These are phyloP conservation scores for Diutina mesorugosa DNA, from an alignment of 1,139 yeast species.

Conservation along the genomic window DNA sequence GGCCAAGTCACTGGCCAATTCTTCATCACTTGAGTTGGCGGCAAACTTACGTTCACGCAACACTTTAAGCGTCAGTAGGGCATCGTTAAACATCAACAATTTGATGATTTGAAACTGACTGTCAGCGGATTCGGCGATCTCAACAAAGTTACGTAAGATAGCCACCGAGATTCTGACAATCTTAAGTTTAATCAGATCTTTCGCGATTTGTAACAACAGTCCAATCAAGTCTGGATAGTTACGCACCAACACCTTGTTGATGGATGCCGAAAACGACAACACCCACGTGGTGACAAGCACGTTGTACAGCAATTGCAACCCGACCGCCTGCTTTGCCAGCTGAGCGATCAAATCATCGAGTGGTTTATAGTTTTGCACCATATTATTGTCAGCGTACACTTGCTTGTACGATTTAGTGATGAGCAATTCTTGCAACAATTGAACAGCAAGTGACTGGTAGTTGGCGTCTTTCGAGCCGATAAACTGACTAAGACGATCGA, in stretches of 20 bases:
- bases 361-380: slow-evolving; percentile 39
- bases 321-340: slow-evolving; percentile 35
- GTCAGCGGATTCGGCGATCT: slow-evolving; percentile 17
- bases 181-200: slow-evolving; percentile 83
- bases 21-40: slow-evolving; percentile 58
- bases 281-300: slow-evolving; percentile 74
- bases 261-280: slow-evolving; percentile 53
- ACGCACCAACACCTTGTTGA: slow-evolving; percentile 42
- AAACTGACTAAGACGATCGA: slow-evolving; percentile 14
- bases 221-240: slow-evolving; percentile 51
- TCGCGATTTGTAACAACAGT: slow-evolving; percentile 33
- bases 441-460: slow-evolving; percentile 54
- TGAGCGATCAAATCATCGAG: slow-evolving; percentile 24
- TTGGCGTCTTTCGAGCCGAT: slow-evolving; percentile 35
- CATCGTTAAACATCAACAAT: slow-evolving; percentile 64
- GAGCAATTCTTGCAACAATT: slow-evolving; percentile 50
- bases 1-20: slow-evolving; percentile 62
- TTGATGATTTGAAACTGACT: slow-evolving; percentile 41
- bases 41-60: slow-evolving; percentile 85
- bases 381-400: slow-evolving; percentile 41
- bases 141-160: slow-evolving; percentile 49
- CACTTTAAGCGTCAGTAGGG: slow-evolving; percentile 53
- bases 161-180: slow-evolving; percentile 74
- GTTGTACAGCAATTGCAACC: slow-evolving; percentile 77
- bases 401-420: slow-evolving; percentile 45